These are phyloP conservation scores for Trichophyton rubrum DNA, from an alignment of 2,329 filamentous ascomycete species.

Conservation along the genomic window DNA sequence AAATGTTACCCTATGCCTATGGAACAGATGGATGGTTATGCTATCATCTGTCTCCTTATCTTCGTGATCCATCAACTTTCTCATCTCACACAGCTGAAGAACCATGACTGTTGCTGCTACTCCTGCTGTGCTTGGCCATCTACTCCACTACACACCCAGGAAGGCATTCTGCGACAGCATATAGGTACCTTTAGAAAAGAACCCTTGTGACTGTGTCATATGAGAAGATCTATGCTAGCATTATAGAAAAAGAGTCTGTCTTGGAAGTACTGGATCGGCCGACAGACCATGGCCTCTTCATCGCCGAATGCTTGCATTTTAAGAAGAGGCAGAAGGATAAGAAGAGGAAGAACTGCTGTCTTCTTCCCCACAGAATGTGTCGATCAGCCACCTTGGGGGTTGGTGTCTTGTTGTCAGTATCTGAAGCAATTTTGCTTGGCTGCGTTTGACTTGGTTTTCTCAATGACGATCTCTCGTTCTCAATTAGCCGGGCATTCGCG, in stretches of 20 bases:
- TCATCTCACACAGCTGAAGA: neutral
- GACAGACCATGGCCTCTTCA: neutral
- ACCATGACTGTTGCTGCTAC: neutral
- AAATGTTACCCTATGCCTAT: neutral
- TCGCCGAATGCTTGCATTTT: neutral
- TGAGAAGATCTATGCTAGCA: constrained; percentile 24
- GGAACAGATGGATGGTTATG: neutral
- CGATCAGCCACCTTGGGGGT: neutral
- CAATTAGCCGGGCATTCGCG: neutral
- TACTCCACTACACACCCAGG: constrained; percentile 25
- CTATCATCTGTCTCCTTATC: neutral
- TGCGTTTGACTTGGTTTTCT: neutral
- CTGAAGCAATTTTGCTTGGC: neutral
- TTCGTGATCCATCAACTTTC: neutral
- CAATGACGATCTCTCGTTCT: neutral
- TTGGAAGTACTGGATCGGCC: neutral
- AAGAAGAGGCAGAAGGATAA: neutral
- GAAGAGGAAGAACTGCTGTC: neutral
- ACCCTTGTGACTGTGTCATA: constrained; percentile 31
- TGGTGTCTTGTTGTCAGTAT: neutral
- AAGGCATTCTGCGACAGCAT: constrained; percentile 26
- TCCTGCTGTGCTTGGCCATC: constrained; percentile 14
- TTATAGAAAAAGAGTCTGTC: constrained; percentile 14
- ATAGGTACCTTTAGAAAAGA: constrained; percentile 12
- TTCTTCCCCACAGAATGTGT: constrained; percentile 1